Base-by-base conservation (phyloP, 1,284 basidiomycete species). In the Cutaneotrichosporon cutaneum region DNA sequence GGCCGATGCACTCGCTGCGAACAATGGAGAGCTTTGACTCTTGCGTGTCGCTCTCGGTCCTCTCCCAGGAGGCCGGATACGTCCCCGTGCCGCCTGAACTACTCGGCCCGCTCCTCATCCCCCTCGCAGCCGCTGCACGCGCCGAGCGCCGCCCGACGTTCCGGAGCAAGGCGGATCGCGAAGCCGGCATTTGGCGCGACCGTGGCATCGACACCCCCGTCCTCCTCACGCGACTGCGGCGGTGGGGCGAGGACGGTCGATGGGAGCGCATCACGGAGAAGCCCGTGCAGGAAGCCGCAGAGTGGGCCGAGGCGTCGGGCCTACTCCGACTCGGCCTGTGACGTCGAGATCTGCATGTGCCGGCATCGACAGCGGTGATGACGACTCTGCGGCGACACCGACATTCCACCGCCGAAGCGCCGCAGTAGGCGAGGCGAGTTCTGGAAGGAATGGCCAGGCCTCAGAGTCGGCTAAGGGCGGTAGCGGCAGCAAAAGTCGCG, bases 181-280 rank as follows among this genome's bases (percentile, higher is more conserved):
- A 54, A 5, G n/a, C 24, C 1, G 48, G 36, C 7, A 35, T n/a
- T 10, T 26, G 26, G 48, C 48, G 16, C 24, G 8, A 32, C 30
- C 5, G 30, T 30, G 18, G 33, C 27, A n/a, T 42, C 36, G 39
- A 27, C 52, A 13, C 35, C 35, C 11, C 39, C 24, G 16, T 9
- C 24, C 18, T 76, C 1, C 44, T 65, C 1, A 21, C 10, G 27
- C 54, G 57, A 10, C 51, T 77, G 64, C 55, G 59, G 30, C 5
- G 39, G 10, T 77, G 74, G 73, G 73, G 74, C 6, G 61, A 66
- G 45, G 72, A 72, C 4, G 72, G 73, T 22, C 62, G 76, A 52
- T 78, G 75, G 74, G 75, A 78, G 63, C 66, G 72, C n/a, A 54
- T 74, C 4, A 65, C 67, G 9, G 68, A 68, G 45, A 73, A 70